These are phyloP conservation scores for Coccinonectria pachysandricola DNA, from an alignment of 2,329 filamentous ascomycete species.

Conservation along the genomic window DNA sequence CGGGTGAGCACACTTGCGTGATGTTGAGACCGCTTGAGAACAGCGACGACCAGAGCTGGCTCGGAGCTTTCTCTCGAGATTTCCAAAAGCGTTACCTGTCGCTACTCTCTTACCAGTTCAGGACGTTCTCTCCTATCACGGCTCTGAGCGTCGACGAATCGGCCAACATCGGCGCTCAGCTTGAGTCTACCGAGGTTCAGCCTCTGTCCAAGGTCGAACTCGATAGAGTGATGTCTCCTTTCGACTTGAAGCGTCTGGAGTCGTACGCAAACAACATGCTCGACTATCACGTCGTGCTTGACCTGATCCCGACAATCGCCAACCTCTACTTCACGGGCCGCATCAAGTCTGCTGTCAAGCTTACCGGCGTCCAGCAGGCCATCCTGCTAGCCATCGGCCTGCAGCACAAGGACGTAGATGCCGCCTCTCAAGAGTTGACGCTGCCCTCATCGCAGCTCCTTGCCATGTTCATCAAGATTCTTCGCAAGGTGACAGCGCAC, in stretches of 20 bases:
- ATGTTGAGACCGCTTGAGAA: constrained; percentile 77
- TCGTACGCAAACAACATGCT: constrained; percentile 95
- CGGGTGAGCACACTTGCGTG: constrained; percentile 93
- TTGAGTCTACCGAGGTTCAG: constrained; percentile 41
- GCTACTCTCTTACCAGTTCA: constrained; percentile 87
- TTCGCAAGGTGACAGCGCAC: constrained; percentile 74
- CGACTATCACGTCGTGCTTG: constrained; percentile 94
- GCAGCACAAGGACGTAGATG: constrained; percentile 79
- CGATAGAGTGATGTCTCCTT: constrained; percentile 71
- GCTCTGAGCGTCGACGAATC: constrained; percentile 85
- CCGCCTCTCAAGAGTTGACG: constrained; percentile 66
- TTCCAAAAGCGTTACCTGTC: constrained; percentile 92
- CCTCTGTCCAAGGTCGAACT: constrained; percentile 65
- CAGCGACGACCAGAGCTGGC: constrained; percentile 66
- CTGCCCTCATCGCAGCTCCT: constrained; percentile 70
- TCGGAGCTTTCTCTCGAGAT: constrained; percentile 81
- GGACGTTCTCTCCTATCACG: constrained; percentile 64
- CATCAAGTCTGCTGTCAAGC: constrained; percentile 53
- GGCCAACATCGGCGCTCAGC: constrained; percentile 59
- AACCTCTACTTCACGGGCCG: constrained; percentile 76
- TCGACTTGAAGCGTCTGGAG: constrained; percentile 89
- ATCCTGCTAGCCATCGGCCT: constrained; percentile 85
- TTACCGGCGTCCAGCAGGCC: constrained; percentile 75
- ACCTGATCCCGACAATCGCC: constrained; percentile 77
- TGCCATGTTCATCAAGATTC: constrained; percentile 95